Evolutionary conservation across 805 yeast genomes (phyloP).

Genomic region (Candida suzukii): DNA sequence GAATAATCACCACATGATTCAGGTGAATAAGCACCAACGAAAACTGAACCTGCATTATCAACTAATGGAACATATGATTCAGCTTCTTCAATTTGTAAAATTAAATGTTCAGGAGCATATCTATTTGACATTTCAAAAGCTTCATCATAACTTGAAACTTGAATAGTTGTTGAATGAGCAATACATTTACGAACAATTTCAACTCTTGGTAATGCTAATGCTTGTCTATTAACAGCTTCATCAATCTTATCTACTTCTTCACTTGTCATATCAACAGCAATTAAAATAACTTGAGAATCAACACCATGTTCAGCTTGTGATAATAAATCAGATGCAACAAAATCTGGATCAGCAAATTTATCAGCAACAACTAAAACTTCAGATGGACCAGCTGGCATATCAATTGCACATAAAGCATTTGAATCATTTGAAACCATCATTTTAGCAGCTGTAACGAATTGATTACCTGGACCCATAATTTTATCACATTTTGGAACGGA

Average conservation of each 20-base stretch:
- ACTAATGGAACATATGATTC: constrained; percentile 61
- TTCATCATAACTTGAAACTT: constrained; percentile 62
- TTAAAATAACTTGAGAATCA: constrained; percentile 92
- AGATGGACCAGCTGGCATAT: constrained; percentile 99
- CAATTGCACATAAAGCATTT: constrained; percentile 90
- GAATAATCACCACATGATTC: constrained; percentile 99
- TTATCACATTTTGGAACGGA: constrained; percentile 90
- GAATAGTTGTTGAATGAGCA: constrained; percentile 79
- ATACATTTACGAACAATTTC: constrained; percentile 90
- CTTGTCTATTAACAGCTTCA: constrained; percentile 79
- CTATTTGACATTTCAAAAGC: constrained; percentile 84
- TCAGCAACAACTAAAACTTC: constrained; percentile 97
- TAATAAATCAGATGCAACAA: constrained; percentile 91
- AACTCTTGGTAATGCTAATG: constrained; percentile 77
- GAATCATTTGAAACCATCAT: constrained; percentile 96
- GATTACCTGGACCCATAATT: constrained; percentile 98
- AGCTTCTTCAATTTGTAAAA: constrained; percentile 83
- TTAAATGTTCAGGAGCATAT: constrained; percentile 98
- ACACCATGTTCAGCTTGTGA: constrained; percentile 99
- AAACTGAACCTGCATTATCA: constrained; percentile 92
- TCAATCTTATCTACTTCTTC: constrained; percentile 64
- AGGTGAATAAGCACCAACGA: constrained; percentile 94
- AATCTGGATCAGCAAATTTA: constrained; percentile 80
- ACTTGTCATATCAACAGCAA: constrained; percentile 67
- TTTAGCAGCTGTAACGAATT: constrained; percentile 98